Evolutionary conservation across 441 rosid genomes (phyloP), one percentile per base, ranked within the genome.

Genomic region (Kokia cookei): DNA sequence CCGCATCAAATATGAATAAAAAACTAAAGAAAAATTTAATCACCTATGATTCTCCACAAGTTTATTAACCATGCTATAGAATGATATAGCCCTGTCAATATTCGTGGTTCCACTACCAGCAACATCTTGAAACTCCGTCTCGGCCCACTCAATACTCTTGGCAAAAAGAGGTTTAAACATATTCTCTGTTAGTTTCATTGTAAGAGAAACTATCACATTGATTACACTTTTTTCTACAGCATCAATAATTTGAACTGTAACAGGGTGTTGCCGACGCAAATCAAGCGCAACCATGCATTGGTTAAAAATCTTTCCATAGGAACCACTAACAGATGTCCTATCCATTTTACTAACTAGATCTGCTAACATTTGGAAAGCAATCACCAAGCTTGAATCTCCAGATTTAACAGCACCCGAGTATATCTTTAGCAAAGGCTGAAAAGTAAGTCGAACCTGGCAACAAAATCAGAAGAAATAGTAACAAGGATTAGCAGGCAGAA

Each of bases 101-200:
- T 83, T 86, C 76, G 78, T 78, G 78, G 58, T 81, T 76, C 79
- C 84, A 42, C 43, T 74, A 48, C 74, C 79, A 24, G 82, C 77
- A 79, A 32, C 78, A 54, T 89, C 93, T 50, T 86, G 94, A 68
- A 80, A 75, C 69, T 82, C 85, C 2, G 91, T 83, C 82, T 92
- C 98, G 35, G 88, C 93, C 99, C 99, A 96, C 77, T 88, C 97
- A 73, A 96, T 83, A 73, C 89, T 86, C 79, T 77, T 87, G 53
- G 94, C 79, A 73, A 96, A 94, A 74, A 96, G 97, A 12, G 99
- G 99, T 79, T 81, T 94, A 84, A 96, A 96, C 96, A 91, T 92
- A 7, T 86, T 84, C 84, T 96, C 99, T 0, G 98, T 96, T 66
- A 96, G 96, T 80, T 92, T 96, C 95, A 91, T 96, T 51, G 97